Conservation (phyloP, 805 yeast genomes). For the Clavispora asparagi region DNA sequence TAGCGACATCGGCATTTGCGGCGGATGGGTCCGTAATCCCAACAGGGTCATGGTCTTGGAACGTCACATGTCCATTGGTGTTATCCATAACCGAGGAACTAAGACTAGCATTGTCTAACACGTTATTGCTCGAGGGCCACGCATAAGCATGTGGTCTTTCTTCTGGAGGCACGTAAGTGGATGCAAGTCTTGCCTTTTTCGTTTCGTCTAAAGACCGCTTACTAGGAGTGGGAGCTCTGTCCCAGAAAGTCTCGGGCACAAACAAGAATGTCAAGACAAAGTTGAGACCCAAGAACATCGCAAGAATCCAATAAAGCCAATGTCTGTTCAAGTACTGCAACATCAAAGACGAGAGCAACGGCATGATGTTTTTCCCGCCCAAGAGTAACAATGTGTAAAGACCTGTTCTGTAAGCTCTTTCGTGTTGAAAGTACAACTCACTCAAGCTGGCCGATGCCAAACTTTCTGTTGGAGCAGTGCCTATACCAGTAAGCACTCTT, state of each 20-base stretch:
- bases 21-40: constrained; percentile 1
- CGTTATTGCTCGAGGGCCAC: constrained; percentile 11
- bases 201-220: constrained; percentile 46
- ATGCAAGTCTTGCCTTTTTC: constrained; percentile 37
- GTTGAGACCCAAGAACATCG: constrained; percentile 46
- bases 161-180: constrained; percentile 19
- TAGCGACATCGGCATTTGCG: background rate
- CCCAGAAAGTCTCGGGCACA: constrained; percentile 66
- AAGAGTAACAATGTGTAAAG: constrained; percentile 51
- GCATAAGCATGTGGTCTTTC: constrained; percentile 29
- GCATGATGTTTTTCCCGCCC: constrained; percentile 60
- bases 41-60: background rate
- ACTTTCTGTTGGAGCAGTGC: constrained; percentile 57
- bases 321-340: constrained; percentile 46
- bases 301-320: constrained; percentile 58
- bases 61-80: background rate
- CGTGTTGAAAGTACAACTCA: constrained; percentile 57
- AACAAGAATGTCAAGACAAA: constrained; percentile 44
- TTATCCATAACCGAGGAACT: constrained; percentile 11
- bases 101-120: constrained; percentile 11
- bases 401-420: constrained; percentile 56
- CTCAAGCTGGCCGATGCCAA: constrained; percentile 57
- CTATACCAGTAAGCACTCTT: constrained; percentile 53
- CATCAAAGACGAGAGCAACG: constrained; percentile 50
- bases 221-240: constrained; percentile 46